Evolutionary conservation across 202 grass and related monocot genomes (phyloP).

Genomic region (Dendrocalamus latiflorus): DNA sequence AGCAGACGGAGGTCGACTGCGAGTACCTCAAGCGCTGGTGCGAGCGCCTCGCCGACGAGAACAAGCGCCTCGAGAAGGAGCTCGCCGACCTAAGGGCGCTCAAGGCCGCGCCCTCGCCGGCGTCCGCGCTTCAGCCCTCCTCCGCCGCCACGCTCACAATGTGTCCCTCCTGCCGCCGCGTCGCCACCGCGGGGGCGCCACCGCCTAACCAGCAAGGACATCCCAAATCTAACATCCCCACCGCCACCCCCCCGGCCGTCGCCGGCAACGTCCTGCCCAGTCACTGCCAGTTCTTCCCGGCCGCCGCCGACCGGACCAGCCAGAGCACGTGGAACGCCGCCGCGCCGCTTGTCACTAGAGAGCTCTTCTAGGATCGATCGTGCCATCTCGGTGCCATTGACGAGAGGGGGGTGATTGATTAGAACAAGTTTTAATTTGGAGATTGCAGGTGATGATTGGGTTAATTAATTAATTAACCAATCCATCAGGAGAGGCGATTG

Average conservation of each 20-base stretch:
- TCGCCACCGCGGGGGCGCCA: conserved; percentile 13
- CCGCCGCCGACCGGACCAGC: conserved; percentile 30
- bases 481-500: conserved; percentile 20
- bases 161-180: conserved; percentile 73
- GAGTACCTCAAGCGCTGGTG: conserved; percentile 95
- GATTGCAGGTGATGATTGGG: conserved; percentile 22
- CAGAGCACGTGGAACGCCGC: conserved; percentile 57
- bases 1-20: conserved; percentile 95
- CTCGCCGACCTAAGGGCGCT: conserved; percentile 59
- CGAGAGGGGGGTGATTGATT: conserved; percentile 2
- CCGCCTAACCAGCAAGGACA: conserved; percentile 29
- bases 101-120: conserved; percentile 32
- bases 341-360: conserved; percentile 51
- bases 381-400: background rate
- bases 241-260: background rate
- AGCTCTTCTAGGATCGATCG: conserved; percentile 49
- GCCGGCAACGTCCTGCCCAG: conserved; percentile 35
- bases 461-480: conserved; percentile 46
- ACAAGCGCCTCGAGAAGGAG: conserved; percentile 80
- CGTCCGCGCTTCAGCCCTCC: background rate
- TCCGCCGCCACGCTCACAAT: conserved; percentile 47
- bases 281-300: conserved; percentile 76
- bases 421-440: conserved; percentile 36
- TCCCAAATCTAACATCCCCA: conserved; percentile 12
- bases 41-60: conserved; percentile 75